Evolutionary conservation across 345 rosid genomes (phyloP), one percentile per base, ranked within the genome.

Genomic region (Erysimum cheiranthoides): DNA sequence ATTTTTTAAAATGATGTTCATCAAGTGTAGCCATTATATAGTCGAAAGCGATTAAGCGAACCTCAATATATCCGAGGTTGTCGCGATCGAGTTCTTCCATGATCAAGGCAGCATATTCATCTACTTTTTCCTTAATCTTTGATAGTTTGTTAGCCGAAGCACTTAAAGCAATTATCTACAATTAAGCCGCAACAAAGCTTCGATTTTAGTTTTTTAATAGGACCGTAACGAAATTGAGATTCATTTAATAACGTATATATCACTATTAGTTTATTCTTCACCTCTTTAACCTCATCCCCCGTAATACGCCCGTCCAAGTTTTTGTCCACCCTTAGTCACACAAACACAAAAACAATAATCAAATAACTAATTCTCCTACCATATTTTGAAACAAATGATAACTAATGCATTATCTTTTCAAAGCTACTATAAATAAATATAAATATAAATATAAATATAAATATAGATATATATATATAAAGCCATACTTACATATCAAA

Each of bases 41-140:
- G 47, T 66, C 14, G 73, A 54, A 39, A 46, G n/a, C 25, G 1
- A 21, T 1, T 0, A 21, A 21, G 62, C 66, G 43, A 60, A 90
- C 96, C 97, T 88, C 90, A 40, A 93, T 85, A 73, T 77, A 90
- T 51, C 98, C 96, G 13, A 87, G 84, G 66, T 84, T 85, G 74
- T 84, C 80, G 0, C 86, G 92, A 71, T 90, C 96, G 3, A 93
- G 82, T 51, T 90, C 96, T 86, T 93, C 98, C 91, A 90, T 86
- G 83, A 93, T 93, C 47, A 90, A 79, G 25, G 96, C 93, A 61
- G 90, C 93, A 68, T 93, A 89, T 81, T 93, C 98, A 73, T 87
- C 90, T 12, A 86, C 88, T 27, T 70, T 58, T 38, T 90, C 89
- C 79, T 84, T 90, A 68, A 93, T 89, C 80, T 83, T 90, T 36